These are phyloP conservation scores for Dothiorella sarmentorum DNA, from an alignment of 2,329 filamentous ascomycete species.

Conservation along the genomic window DNA sequence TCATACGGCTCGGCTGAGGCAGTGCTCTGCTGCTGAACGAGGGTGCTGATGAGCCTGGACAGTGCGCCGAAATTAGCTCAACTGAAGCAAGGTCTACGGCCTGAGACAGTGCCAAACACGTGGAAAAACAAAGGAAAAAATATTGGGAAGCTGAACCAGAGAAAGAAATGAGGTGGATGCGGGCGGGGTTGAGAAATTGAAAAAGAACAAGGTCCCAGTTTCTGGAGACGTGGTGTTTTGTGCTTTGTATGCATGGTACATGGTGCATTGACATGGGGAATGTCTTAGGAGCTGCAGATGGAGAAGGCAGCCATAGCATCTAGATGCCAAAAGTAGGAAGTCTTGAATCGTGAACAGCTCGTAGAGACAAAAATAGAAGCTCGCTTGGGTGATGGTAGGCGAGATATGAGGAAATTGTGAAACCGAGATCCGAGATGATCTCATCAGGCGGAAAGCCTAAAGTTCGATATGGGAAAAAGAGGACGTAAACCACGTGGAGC, in stretches of 20 bases:
- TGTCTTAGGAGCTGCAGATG: not conserved
- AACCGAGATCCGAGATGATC: conserved; percentile 15
- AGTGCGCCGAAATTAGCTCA: not conserved
- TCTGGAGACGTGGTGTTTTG: not conserved
- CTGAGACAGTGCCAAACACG: not conserved
- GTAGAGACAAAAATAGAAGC: conserved; percentile 13
- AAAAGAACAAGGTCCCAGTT: not conserved
- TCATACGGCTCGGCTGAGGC: not conserved
- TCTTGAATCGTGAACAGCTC: not conserved
- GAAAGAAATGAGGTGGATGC: not conserved
- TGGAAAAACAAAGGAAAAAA: not conserved
- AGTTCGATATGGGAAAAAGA: conserved; percentile 1
- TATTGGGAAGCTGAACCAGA: not conserved
- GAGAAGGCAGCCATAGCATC: not conserved
- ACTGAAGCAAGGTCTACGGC: not conserved
- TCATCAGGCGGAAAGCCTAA: conserved; percentile 8
- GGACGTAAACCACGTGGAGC: not conserved
- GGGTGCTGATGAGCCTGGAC: not conserved
- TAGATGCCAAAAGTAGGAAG: not conserved
- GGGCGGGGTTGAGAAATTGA: not conserved
- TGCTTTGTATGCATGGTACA: not conserved
- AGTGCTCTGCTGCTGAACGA: conserved; percentile 5
- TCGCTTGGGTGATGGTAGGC: not conserved
- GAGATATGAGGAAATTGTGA: conserved; percentile 4
- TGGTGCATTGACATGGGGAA: not conserved